Conservation (phyloP, 768 basidiomycete species). For the Kwoniella pini region DNA sequence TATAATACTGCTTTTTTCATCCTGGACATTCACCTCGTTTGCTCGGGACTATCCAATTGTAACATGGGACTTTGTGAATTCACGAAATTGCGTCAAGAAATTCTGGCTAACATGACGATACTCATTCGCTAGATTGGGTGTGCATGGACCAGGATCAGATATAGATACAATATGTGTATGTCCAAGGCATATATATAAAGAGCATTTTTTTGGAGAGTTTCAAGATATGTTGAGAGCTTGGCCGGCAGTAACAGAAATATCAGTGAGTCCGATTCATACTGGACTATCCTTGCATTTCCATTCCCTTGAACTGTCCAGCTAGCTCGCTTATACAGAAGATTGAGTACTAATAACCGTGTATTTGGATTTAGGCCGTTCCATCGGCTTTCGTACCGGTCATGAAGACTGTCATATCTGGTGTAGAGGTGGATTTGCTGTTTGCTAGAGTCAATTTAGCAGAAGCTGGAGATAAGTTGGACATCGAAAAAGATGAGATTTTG, state of each 20-base stretch:
- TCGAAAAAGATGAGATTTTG: conserved; percentile 86
- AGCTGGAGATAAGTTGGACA: conserved; percentile 86
- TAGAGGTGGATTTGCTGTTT: conserved; percentile 92
- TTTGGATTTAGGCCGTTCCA: conserved; percentile 75
- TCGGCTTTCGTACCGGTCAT: conserved; percentile 97
- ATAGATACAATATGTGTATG: conserved; percentile 99
- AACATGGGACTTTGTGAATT: no score
- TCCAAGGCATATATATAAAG: conserved; percentile 90
- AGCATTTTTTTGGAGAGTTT: conserved; percentile 92
- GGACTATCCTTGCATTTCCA: background rate
- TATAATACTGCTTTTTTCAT: no score
- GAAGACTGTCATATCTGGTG: conserved; percentile 83
- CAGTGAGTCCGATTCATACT: conserved; percentile 69
- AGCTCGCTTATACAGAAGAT: no score
- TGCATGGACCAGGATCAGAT: conserved; percentile 92
- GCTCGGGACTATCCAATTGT: no score
- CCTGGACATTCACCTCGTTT: no score
- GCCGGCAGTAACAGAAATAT: conserved; percentile 82
- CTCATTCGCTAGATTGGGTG: conserved; percentile 68
- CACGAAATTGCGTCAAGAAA: no score
- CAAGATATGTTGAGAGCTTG: conserved; percentile 80
- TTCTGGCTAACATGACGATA: no score
- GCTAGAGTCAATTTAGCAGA: conserved; percentile 59
- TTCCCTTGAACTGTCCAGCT: no score
- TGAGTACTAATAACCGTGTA: no score